Base-by-base conservation (phyloP, 306 rosid species). In the Styphnolobium japonicum region DNA sequence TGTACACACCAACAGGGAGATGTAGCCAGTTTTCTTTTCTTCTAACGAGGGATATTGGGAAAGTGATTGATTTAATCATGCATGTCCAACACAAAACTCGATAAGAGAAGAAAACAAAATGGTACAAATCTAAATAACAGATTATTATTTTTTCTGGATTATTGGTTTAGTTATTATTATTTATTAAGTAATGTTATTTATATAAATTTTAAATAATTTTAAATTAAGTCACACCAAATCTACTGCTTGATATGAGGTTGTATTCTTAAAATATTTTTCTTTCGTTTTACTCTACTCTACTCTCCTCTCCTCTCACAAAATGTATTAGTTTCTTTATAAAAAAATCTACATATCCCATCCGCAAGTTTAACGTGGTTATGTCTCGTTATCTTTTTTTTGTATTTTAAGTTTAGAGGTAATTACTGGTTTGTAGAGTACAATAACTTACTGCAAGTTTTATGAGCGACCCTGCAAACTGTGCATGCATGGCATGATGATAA, bases 21-120 rank as follows among this genome's bases (percentile, higher is more conserved):
- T 9, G 16, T 11, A 16, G 36, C 33, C 49, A 58, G 66, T 22
- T 48, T 43, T 12, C 5, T 48, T 15, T 19, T 49, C 33, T 77
- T 19, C n/a, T 25, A 65, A 65, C 49, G 77, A 53, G 75, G 40
- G 67, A 36, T 67, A 4, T 75, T 42, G 56, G 67, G 62, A 77
- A 75, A 81, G 78, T 73, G 91, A 82, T 67, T 78, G 85, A 89
- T 81, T 82, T 82, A 77, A 62, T 77, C 80, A 86, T 76, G 85
- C 81, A 76, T 58, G 25, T 23, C 75, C 34, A 45, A 52, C 83
- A 80, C 78, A 80, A 51, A 12, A 77, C 19, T 75, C 65, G 16
- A 81, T 64, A 34, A 15, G n/a, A 29, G 1, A 22, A 25, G 25
- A 40, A 37, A 71, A 51, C 4, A 10, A 31, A n/a, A n/a, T n/a